Conservation (phyloP, 805 yeast species). For the Wickerhamiella azyma region DNA sequence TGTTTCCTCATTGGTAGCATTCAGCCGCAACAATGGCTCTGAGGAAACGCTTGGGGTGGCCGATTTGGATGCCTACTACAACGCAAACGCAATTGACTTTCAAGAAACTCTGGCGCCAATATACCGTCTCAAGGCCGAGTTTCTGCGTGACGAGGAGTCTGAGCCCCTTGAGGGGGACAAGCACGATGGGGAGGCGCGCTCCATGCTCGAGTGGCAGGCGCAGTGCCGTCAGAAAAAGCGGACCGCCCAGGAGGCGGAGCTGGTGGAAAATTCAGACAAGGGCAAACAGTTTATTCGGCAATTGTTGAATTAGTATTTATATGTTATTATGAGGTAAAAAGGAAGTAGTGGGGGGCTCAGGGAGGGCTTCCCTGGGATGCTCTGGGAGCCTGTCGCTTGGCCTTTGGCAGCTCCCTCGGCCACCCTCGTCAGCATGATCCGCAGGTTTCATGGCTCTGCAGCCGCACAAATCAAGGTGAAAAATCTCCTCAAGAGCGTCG, state of each 20-base stretch:
- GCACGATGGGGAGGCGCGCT: background rate
- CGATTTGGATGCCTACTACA: slow-evolving; percentile 25
- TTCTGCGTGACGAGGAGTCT: slow-evolving; percentile 25
- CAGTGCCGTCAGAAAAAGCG: slow-evolving; percentile 2
- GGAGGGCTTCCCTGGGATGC: too few species aligned
- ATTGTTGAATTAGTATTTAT: slow-evolving; percentile 5
- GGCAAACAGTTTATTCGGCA: slow-evolving; percentile 7
- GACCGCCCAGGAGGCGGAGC: slow-evolving; percentile 4
- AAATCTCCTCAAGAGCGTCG: background rate
- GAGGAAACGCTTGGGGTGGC: slow-evolving; percentile 25
- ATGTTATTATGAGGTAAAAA: too few species aligned
- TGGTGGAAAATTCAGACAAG: slow-evolving; percentile 7
- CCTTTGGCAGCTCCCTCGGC: too few species aligned
- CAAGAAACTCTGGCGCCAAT: slow-evolving; percentile 27
- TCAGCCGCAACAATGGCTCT: slow-evolving; percentile 15
- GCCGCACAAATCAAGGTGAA: slow-evolving; percentile 1
- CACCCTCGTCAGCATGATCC: background rate
- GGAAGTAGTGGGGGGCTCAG: too few species aligned
- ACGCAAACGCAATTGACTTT: slow-evolving; percentile 24
- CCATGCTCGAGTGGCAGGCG: background rate
- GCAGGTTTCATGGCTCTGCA: background rate
- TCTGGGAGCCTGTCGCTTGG: too few species aligned
- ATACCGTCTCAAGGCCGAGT: slow-evolving; percentile 23
- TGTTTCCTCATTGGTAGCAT: slow-evolving; percentile 59
- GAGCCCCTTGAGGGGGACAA: background rate